These are phyloP conservation scores for Yamadazyma trypodendri DNA, from an alignment of 1,139 yeast genomes.

Conservation along the genomic window DNA sequence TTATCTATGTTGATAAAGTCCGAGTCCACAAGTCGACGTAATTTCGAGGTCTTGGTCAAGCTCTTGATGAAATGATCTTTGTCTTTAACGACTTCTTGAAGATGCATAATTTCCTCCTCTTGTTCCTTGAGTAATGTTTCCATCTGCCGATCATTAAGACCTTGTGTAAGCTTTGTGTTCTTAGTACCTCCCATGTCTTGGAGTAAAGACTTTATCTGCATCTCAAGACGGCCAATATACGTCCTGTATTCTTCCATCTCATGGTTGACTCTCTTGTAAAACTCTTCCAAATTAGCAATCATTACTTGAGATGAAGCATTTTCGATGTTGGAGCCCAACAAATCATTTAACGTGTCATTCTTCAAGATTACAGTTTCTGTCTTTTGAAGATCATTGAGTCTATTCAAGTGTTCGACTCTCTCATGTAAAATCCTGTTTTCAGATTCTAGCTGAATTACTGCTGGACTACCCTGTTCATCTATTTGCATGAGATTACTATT, in stretches of 20 bases:
- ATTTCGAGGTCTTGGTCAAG: slow-evolving; percentile 56
- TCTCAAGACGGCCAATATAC: slow-evolving; percentile 63
- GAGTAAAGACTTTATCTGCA: slow-evolving; percentile 40
- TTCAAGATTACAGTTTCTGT: slow-evolving; percentile 55
- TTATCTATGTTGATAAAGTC: slow-evolving; percentile 18
- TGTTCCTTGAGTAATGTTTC: slow-evolving; percentile 48
- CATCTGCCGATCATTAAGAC: slow-evolving; percentile 15
- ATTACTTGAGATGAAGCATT: slow-evolving; percentile 33
- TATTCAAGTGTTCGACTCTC: slow-evolving; percentile 63
- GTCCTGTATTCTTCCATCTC: slow-evolving; percentile 64
- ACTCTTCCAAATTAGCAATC: slow-evolving; percentile 49
- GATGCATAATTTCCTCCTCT: slow-evolving; percentile 66
- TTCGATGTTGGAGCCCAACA: slow-evolving; percentile 36
- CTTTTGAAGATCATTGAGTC: slow-evolving; percentile 58
- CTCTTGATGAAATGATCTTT: slow-evolving; percentile 82
- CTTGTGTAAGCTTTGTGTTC: slow-evolving; percentile 9
- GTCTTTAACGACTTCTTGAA: slow-evolving; percentile 58
- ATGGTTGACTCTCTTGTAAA: slow-evolving; percentile 39
- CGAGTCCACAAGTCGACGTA: slow-evolving; percentile 48
- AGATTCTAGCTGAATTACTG: slow-evolving; percentile 49
- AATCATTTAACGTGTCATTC: slow-evolving; percentile 54
- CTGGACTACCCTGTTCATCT: slow-evolving; percentile 10
- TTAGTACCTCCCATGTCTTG: slow-evolving; percentile 17
- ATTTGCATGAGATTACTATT: slow-evolving; percentile 11
- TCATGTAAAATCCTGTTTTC: slow-evolving; percentile 64